phyloP scores from a whole-genome alignment of 306 rosid genomes.

The Trifolium fragiferum region DNA sequence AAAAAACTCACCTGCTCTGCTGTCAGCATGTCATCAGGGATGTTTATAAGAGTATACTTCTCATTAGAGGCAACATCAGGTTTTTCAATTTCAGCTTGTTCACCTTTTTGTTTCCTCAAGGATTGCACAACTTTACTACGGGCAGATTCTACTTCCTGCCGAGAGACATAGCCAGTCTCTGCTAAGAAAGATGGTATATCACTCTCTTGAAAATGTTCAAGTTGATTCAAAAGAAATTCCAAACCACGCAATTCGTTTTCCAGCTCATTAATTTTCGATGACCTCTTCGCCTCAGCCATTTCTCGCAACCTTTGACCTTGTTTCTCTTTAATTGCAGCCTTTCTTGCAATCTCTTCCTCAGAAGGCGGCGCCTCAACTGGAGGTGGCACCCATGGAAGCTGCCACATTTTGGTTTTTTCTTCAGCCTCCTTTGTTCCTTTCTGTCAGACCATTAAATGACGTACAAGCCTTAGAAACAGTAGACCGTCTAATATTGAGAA shows the following conservation, averaged over 20 bases:
- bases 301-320: conserved; percentile 96
- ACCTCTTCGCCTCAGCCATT: conserved; percentile 98
- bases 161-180: conserved; percentile 84
- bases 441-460: conserved; percentile 46
- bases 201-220: conserved; percentile 74
- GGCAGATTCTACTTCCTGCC: conserved; percentile 88
- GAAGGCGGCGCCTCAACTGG: conserved; percentile 95
- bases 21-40: conserved; percentile 79
- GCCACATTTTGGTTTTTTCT: conserved; percentile 92
- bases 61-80: conserved; percentile 57
- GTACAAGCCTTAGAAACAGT: conserved; percentile 33
- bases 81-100: conserved; percentile 72
- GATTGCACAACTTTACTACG: conserved; percentile 73
- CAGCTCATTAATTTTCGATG: conserved; percentile 87
- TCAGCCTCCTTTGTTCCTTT: conserved; percentile 79
- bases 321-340: conserved; percentile 93
- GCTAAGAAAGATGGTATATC: conserved; percentile 71
- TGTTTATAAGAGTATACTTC: conserved; percentile 73
- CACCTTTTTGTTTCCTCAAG: conserved; percentile 84
- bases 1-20: conserved; percentile 80
- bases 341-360: conserved; percentile 95
- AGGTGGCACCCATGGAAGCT: conserved; percentile 97
- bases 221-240: conserved; percentile 85
- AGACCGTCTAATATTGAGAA: conserved; percentile 28
- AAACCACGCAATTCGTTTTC: conserved; percentile 85